Conservation (phyloP, 2,329 filamentous ascomycete species). For the Cercospora janseana region DNA sequence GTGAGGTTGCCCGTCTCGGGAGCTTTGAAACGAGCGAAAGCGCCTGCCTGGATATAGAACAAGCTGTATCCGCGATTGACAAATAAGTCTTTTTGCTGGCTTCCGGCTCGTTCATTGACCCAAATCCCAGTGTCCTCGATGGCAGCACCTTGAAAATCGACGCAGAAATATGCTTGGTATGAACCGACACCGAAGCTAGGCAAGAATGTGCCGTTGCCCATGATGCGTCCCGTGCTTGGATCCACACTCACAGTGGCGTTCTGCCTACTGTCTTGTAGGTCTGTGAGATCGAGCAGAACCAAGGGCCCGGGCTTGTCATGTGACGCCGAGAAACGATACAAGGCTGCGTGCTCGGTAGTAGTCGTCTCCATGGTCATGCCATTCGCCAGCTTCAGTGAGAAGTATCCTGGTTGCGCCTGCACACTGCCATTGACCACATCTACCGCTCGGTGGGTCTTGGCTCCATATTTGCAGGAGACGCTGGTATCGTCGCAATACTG, state of each 20-base stretch:
- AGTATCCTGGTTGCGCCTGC: slow-evolving; percentile 58
- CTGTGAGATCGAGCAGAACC: slow-evolving; percentile 58
- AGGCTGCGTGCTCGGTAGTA: slow-evolving; percentile 54
- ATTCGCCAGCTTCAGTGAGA: slow-evolving; percentile 55
- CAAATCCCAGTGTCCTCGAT: slow-evolving; percentile 59
- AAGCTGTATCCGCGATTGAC: slow-evolving; percentile 33
- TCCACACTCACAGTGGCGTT: slow-evolving; percentile 55
- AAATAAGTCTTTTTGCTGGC: slow-evolving; percentile 39
- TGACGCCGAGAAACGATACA: slow-evolving; percentile 57
- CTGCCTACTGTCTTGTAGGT: slow-evolving; percentile 53
- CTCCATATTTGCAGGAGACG: slow-evolving; percentile 49
- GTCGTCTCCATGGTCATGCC: slow-evolving; percentile 60
- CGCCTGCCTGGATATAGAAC: slow-evolving; percentile 40
- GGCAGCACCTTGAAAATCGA: slow-evolving; percentile 54
- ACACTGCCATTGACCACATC: slow-evolving; percentile 51
- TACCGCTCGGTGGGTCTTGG: slow-evolving; percentile 50
- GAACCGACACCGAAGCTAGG: slow-evolving; percentile 61
- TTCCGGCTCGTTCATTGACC: slow-evolving; percentile 52
- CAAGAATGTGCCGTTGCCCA: slow-evolving; percentile 56
- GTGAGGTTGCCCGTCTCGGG: slow-evolving; percentile 42
- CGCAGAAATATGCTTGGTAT: slow-evolving; percentile 59
- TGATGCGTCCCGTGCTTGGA: slow-evolving; percentile 52
- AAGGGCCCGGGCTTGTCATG: slow-evolving; percentile 48
- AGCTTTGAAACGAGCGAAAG: slow-evolving; percentile 20
- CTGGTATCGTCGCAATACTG: slow-evolving; percentile 18